A percentile compares a stretch with the other conserved stretches of the same genome.
phyloP scores from a whole-genome alignment of 2,329 filamentous ascomycete species.

The Trichophyton benhamiae region DNA sequence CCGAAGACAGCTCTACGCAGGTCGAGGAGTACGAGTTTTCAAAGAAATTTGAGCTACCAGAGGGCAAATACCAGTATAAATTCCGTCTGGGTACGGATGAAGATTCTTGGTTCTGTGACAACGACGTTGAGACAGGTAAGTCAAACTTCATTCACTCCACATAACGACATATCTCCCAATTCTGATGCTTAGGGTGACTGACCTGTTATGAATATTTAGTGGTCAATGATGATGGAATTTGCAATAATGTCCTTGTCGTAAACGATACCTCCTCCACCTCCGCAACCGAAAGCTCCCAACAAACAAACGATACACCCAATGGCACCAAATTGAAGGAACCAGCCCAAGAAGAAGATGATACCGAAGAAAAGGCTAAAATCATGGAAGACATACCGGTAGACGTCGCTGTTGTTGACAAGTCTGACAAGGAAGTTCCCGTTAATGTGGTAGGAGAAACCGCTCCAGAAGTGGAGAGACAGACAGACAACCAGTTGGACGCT shows the following conservation, averaged over 20 bases:
- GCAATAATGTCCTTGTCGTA: constrained; percentile 15
- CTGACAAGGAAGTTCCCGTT: background rate
- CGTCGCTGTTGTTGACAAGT: background rate
- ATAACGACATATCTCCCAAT: background rate
- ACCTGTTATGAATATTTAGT: constrained; percentile 10
- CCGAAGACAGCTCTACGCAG: constrained; percentile 9
- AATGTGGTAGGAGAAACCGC: constrained; percentile 8
- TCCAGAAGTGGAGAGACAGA: constrained; percentile 6
- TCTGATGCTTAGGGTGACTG: background rate
- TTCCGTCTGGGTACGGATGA: constrained; percentile 18
- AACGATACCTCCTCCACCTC: background rate
- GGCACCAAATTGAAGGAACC: constrained; percentile 6
- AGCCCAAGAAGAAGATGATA: background rate
- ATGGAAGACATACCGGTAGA: background rate
- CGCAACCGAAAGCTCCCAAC: background rate
- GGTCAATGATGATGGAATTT: constrained; percentile 17
- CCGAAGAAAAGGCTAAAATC: background rate
- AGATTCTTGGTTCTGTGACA: constrained; percentile 18
- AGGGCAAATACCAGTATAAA: constrained; percentile 19
- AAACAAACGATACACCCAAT: constrained; percentile 1
- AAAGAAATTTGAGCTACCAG: constrained; percentile 11
- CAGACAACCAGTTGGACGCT: background rate
- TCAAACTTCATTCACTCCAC: background rate
- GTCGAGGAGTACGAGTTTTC: constrained; percentile 14
- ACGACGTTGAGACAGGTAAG: constrained; percentile 20